These are phyloP conservation scores for Gonium pectorale DNA, from an alignment of 139 green algal genomes.

Conservation along the genomic window DNA sequence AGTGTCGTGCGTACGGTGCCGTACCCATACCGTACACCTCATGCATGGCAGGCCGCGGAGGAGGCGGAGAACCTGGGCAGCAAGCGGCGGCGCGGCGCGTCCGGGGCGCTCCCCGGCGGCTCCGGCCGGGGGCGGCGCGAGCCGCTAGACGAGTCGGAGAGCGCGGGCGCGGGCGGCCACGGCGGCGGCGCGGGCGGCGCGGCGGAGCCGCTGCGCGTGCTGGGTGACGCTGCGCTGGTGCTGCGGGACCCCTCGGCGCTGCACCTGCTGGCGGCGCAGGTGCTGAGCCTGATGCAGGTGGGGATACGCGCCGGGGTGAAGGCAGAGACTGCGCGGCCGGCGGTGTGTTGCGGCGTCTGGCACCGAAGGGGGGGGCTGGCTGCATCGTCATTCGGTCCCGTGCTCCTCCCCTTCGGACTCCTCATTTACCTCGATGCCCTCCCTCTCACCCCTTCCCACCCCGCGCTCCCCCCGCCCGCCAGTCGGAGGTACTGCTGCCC, in stretches of 20 bases:
- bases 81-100: slow-evolving; percentile 32
- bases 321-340: background rate
- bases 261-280: slow-evolving; percentile 78
- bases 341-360: too few relatives aligned
- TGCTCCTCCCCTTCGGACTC: background rate
- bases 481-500: slow-evolving; percentile 25
- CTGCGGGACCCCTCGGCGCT: slow-evolving; percentile 79
- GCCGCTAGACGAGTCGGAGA: slow-evolving; percentile 50
- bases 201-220: slow-evolving; percentile 62
- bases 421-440: background rate
- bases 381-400: background rate
- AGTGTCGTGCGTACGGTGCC: too few relatives aligned
- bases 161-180: slow-evolving; percentile 44
- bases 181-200: slow-evolving; percentile 36
- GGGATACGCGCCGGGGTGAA: background rate
- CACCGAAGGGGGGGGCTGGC: too few relatives aligned
- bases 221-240: slow-evolving; percentile 80
- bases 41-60: slow-evolving; percentile 27
- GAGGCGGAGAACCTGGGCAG: slow-evolving; percentile 21
- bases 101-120: background rate
- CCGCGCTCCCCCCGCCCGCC: background rate
- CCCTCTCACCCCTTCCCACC: background rate
- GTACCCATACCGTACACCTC: too few relatives aligned
- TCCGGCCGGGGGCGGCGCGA: background rate
- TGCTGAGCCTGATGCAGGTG: slow-evolving; percentile 56